phyloP scores from a whole-genome alignment of 768 basidiomycete species.

The Xerocomus potaroensis region DNA sequence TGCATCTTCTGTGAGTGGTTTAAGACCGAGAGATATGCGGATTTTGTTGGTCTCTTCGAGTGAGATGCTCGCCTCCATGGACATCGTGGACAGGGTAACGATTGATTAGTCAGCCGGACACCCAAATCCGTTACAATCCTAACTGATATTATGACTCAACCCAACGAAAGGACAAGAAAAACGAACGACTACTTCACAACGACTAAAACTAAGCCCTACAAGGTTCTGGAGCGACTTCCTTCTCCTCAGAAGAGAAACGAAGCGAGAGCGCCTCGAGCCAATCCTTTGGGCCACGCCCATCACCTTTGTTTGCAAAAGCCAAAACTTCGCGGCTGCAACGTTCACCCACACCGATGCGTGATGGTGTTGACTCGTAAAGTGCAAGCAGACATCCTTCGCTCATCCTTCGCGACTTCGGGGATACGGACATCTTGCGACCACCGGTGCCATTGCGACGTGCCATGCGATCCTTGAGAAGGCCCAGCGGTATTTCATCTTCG shows the following conservation, averaged over 20 bases:
- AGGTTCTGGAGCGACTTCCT: neutral
- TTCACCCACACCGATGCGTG: slow-evolving; percentile 7
- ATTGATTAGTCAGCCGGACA: slow-evolving; percentile 15
- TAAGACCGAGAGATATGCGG: slow-evolving; percentile 89
- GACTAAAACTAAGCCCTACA: neutral
- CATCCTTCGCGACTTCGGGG: slow-evolving; percentile 7
- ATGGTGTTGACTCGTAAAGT: slow-evolving; percentile 14
- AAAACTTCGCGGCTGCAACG: neutral
- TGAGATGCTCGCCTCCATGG: slow-evolving; percentile 85
- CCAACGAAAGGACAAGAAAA: neutral
- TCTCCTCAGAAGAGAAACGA: slow-evolving; percentile 1
- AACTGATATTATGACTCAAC: no score
- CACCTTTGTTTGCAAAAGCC: slow-evolving; percentile 10
- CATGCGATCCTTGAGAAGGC: slow-evolving; percentile 9
- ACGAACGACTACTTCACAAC: no score
- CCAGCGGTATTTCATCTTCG: slow-evolving; percentile 18
- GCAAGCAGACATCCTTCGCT: slow-evolving; percentile 21
- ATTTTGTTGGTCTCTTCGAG: slow-evolving; percentile 96
- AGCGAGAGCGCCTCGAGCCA: slow-evolving; percentile 21
- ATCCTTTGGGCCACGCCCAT: slow-evolving; percentile 3
- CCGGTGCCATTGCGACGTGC: neutral
- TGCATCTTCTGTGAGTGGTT: slow-evolving; percentile 84
- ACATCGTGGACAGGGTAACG: slow-evolving; percentile 34
- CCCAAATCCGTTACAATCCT: no score
- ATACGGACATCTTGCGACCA: neutral